Base-by-base conservation (phyloP, 768 basidiomycete genomes). In the Leccinum barrowsii region DNA sequence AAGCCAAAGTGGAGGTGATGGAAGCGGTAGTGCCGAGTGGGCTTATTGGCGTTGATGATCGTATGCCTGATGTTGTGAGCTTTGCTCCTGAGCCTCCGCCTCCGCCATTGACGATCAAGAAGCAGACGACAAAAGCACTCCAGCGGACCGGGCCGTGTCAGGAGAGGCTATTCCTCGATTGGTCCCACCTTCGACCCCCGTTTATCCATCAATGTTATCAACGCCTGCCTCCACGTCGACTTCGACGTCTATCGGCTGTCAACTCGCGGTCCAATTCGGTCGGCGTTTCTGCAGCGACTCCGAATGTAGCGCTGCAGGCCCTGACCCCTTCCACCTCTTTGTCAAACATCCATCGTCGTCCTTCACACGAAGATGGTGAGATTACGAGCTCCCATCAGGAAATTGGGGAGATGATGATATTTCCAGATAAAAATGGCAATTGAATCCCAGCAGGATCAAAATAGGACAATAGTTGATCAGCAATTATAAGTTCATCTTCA, bases 331-430 rank as follows among this genome's bases (percentile, higher is more conserved):
- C 50, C 7, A 22, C 56, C 30, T 44, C 55, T 34, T 60, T 62
- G 32, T 60, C 63, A 13, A 63, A 19, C 17, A 35, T 61, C 8
- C 22, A 60, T 7, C 69, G 70, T n/a, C 69, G 71, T 8, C 65
- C 70, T 0, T 76, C 80, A 5, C 80, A 78, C 26, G 82, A 84
- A 65, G 82, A 84, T 44, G 82, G 82, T 4, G 82, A 83, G 66
- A 82, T 84, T 55, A 65, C 65, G 0, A 77, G 66, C 44, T 68
- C 72, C n/a, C n/a, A n/a, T n/a, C n/a, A n/a, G n/a, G n/a, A n/a
- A n/a, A n/a, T n/a, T n/a, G n/a, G n/a, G n/a, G n/a, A n/a, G n/a
- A n/a, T n/a, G n/a, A n/a, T n/a, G n/a, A n/a, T n/a, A n/a, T n/a
- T n/a, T n/a, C n/a, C n/a, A n/a, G n/a, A n/a, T n/a, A n/a, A n/a